Evolutionary conservation across 1,284 basidiomycete species (phyloP).

Genomic region (Leccinum angustisporum): DNA sequence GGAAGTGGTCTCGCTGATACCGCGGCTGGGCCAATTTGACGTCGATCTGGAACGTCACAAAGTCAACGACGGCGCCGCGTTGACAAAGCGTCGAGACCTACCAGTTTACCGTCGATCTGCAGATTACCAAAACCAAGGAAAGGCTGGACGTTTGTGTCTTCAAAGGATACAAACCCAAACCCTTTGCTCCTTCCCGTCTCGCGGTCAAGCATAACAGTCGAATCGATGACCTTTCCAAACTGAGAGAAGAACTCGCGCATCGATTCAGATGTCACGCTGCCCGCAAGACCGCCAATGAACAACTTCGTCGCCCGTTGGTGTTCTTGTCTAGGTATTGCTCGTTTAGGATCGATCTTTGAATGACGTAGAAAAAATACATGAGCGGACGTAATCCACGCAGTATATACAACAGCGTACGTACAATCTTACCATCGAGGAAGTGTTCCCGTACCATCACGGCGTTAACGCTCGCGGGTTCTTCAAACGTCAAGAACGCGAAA

Average conservation of each 20-base stretch:
- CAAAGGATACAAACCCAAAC: slow-evolving; percentile 97
- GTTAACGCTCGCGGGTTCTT: slow-evolving; percentile 83
- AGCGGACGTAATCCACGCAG: slow-evolving; percentile 19
- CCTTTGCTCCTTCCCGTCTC: slow-evolving; percentile 96
- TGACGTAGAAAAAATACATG: slow-evolving; percentile 17
- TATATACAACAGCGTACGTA: slow-evolving; percentile 45
- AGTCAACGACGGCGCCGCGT: slow-evolving; percentile 6
- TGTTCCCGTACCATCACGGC: slow-evolving; percentile 89
- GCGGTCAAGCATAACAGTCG: slow-evolving; percentile 98
- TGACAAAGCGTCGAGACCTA: slow-evolving; percentile 39
- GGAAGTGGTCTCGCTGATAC: slow-evolving; percentile 66
- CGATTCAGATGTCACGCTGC: slow-evolving; percentile 88
- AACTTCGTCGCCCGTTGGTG: slow-evolving; percentile 90
- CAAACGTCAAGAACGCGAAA: slow-evolving; percentile 93
- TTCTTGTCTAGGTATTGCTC: slow-evolving; percentile 95
- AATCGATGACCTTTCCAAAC: slow-evolving; percentile 91
- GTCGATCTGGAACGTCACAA: slow-evolving; percentile 67
- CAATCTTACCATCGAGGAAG: slow-evolving; percentile 90
- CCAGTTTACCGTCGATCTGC: slow-evolving; percentile 90
- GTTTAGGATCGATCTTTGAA: slow-evolving; percentile 94
- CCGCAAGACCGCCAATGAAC: slow-evolving; percentile 94
- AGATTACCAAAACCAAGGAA: slow-evolving; percentile 84
- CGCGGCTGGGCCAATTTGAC: slow-evolving; percentile 92
- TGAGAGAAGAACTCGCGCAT: slow-evolving; percentile 92
- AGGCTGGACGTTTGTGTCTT: slow-evolving; percentile 83